Base-by-base conservation (phyloP, 768 basidiomycete genomes). In the Auriscalpium vulgare region DNA sequence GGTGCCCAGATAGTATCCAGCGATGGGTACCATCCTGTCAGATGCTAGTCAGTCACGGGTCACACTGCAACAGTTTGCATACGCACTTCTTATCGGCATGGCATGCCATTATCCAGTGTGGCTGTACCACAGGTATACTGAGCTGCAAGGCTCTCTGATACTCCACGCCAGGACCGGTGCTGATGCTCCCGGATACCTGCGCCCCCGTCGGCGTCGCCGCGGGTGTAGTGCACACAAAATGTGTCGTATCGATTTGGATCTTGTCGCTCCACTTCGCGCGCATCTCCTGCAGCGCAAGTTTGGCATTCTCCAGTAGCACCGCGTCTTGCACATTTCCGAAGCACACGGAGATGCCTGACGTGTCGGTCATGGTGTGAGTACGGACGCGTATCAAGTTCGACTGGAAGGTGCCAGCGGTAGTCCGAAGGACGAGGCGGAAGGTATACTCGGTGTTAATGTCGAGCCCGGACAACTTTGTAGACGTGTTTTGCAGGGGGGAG, bases 191-290 rank as follows among this genome's bases (percentile, higher is more conserved):
- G 9, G 77, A 74, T 0, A 77, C 77, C 56, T 74, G 77, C 10
- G 82, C 82, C 36, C 81, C 85, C 10, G 69, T 63, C 0, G 83
- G 80, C 0, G 83, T 85, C 10, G 83, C 79, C 1, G 85, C 87
- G 3, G 94, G 92, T 0, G 89, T 92, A 16, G 93, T 95, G 67
- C 94, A 95, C 44, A 97, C 94, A 62, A 97, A 99, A 70, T 99
- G 95, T 0, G 95, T 97, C 10, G 95, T 98, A 67, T 99, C 95
- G 56, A 98, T 95, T 73, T 95, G 91, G 43, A 99, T 94, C 65
- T 84, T 88, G 61, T 95, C 88, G 64, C 85, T 90, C 86, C 88
- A 94, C 61, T 87, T 87, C 0, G 91, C 95, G 44, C 78, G 80
- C 88, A 98, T 97, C 63, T 89, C 85, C 47, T 78, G 68, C 53